A percentile compares a stretch with the other conserved stretches of the same genome.
Conservation (phyloP, 179 eudicot genomes). For the Sideroxylon spinosum region DNA sequence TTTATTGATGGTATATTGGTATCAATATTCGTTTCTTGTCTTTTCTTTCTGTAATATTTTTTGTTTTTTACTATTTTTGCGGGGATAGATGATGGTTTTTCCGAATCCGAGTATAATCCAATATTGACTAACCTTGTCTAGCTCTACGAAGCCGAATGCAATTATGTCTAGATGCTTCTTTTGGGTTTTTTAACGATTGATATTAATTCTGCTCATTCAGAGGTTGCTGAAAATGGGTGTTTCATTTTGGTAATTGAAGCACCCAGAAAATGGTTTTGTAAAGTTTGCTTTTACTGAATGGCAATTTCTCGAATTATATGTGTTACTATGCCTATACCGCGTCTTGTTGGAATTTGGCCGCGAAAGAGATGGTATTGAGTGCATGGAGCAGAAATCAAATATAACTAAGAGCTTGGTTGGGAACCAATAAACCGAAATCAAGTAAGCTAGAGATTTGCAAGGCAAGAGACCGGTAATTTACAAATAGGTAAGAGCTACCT, state of each 20-base stretch:
- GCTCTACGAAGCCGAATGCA: not conserved
- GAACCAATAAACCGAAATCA: not conserved
- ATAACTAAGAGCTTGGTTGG: not conserved
- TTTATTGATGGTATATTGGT: too few relatives aligned
- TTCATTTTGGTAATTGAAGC: not conserved
- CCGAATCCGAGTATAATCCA: not conserved
- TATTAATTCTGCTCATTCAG: not conserved
- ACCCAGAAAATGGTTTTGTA: not conserved
- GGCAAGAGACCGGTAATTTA: too few relatives aligned
- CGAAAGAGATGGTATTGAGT: not conserved
- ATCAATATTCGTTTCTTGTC: too few relatives aligned
- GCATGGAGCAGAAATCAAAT: not conserved
- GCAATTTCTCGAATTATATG: not conserved
- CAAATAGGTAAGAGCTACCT: too few relatives aligned
- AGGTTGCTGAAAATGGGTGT: not conserved
- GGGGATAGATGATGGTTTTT: not conserved
- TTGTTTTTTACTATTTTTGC: not conserved
- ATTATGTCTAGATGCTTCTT: not conserved
- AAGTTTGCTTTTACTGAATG: not conserved
- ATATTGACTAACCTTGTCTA: not conserved
- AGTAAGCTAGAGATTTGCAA: too few relatives aligned
- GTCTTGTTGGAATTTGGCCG: not conserved
- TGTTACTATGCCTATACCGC: not conserved
- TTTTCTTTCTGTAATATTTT: not conserved
- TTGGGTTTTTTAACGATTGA: not conserved